phyloP scores from a whole-genome alignment of 2,329 filamentous ascomycete species.

The Fulvia fulva region DNA sequence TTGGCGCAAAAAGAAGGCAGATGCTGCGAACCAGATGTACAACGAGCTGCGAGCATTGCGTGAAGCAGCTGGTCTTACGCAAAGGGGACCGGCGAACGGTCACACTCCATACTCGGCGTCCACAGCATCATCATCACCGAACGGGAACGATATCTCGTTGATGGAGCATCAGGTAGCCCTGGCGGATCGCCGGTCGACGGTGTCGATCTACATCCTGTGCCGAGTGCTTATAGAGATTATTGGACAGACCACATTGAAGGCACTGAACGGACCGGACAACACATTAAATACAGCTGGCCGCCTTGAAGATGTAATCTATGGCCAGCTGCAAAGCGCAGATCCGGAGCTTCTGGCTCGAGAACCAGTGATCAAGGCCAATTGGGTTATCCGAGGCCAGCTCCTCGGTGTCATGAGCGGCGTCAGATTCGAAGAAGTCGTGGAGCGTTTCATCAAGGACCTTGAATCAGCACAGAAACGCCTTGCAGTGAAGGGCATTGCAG shows the following conservation, averaged over 20 bases:
- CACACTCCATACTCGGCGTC: constrained; percentile 13
- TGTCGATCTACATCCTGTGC: constrained; percentile 94
- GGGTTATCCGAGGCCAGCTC: constrained; percentile 88
- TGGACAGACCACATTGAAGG: constrained; percentile 76
- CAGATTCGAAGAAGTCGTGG: constrained; percentile 79
- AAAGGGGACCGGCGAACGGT: constrained; percentile 20
- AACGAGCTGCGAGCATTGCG: constrained; percentile 28
- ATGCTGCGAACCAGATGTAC: constrained; percentile 57
- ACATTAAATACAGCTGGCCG: constrained; percentile 91
- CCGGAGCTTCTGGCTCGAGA: constrained; percentile 74
- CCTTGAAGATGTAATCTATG: constrained; percentile 91
- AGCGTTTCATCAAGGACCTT: constrained; percentile 76
- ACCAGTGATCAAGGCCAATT: constrained; percentile 84
- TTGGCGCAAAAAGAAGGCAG: constrained; percentile 94
- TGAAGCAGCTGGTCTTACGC: constrained; percentile 22
- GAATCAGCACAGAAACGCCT: constrained; percentile 74
- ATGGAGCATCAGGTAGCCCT: constrained; percentile 30
- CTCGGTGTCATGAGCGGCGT: constrained; percentile 95
- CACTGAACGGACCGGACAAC: constrained; percentile 50
- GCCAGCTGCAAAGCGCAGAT: constrained; percentile 86
- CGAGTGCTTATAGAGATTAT: constrained; percentile 92
- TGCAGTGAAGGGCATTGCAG: constrained; percentile 63
- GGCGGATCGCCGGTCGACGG: constrained; percentile 77
- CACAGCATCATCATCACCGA: constrained; percentile 22
- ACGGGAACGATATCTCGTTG: constrained; percentile 23